Base-by-base conservation (phyloP, 331 rosid species). In the Quercus lobata region DNA sequence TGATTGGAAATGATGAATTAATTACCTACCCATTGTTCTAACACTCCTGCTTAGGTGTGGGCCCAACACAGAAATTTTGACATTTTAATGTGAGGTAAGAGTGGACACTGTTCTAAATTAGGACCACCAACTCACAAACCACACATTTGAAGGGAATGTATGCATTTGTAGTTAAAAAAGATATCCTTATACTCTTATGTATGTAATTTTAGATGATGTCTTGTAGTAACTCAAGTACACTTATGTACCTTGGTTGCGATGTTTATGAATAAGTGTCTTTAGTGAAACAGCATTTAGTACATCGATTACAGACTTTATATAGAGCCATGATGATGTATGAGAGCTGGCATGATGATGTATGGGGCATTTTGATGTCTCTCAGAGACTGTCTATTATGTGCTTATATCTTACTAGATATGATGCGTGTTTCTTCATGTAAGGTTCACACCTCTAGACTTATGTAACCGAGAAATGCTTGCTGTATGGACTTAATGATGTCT, bases 361-460 rank as follows among this genome's bases (percentile, higher is more conserved):
- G 27, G 29, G 17, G 14, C 29, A 19, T 58, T 58, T 19, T 21
- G 5, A 58, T 49, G 54, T 49, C 54, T 14, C 11, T 49, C 5
- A 49, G 54, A 49, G 54, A 22, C 1, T 10, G n/a, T 62, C 37
- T 32, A 14, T 27, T 62, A 1, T 62, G 35, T 15, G 21, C 41
- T 5, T 5, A 29, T 29, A 27, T 27, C n/a, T 27, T 62, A 14
- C 69, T 14, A 14, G n/a, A 25, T 62, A 15, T 62, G 30, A 68
- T 68, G 49, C 7, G 0, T 32, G 19, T 35, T 68, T 79, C 72
- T n/a, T 71, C 52, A 68, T 37, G 11, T 21, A 27, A 56, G 60
- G n/a, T 46, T 19, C 19, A 22, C 63, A 63, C 37, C 76, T 77
- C 78, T 77, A 25, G 55, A 58, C 74, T 79, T 25, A 49, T 44